Percentiles rank a stretch among this genome's conserved stretches.
These are phyloP conservation scores for Penicillium sumatraense DNA, from an alignment of 2,329 filamentous ascomycete genomes.

Conservation along the genomic window DNA sequence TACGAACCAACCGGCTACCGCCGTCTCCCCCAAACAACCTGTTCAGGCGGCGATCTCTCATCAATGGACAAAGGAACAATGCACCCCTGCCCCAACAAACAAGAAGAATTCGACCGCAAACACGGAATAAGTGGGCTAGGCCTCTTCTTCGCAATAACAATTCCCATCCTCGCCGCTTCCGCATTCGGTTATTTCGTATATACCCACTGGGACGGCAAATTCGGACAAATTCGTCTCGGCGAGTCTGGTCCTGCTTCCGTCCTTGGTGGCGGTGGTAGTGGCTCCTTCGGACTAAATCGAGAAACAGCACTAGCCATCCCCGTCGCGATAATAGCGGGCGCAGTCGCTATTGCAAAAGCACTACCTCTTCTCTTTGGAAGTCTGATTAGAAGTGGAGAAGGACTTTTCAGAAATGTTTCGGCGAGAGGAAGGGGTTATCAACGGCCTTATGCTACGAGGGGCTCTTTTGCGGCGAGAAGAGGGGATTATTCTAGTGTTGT, in stretches of 20 bases:
- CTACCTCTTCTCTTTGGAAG: conserved; percentile 74
- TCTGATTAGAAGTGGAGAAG: conserved; percentile 69
- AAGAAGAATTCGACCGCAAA: conserved; percentile 79
- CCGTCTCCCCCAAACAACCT: conserved; percentile 86
- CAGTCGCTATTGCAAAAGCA: conserved; percentile 73
- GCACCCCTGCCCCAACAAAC: conserved; percentile 74
- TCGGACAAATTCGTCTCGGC: conserved; percentile 88
- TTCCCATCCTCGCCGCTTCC: conserved; percentile 73
- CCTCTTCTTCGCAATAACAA: conserved; percentile 82
- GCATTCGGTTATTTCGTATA: conserved; percentile 84
- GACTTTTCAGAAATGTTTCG: conserved; percentile 50
- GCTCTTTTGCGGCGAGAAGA: conserved; percentile 83
- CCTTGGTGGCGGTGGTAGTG: conserved; percentile 60
- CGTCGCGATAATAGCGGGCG: conserved; percentile 77
- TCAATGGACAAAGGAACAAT: conserved; percentile 64
- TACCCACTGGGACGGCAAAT: conserved; percentile 83
- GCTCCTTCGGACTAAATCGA: no score
- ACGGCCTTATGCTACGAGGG: conserved; percentile 81
- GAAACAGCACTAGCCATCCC: conserved; percentile 82
- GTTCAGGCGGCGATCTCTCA: conserved; percentile 72
- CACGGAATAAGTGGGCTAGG: conserved; percentile 71
- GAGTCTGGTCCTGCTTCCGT: conserved; percentile 56
- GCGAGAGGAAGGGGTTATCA: conserved; percentile 53
- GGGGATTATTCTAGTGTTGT: conserved; percentile 90
- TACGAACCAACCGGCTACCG: conserved; percentile 87